Conservation (phyloP, 1,284 basidiomycete genomes). For the Pterulicium gracile region DNA sequence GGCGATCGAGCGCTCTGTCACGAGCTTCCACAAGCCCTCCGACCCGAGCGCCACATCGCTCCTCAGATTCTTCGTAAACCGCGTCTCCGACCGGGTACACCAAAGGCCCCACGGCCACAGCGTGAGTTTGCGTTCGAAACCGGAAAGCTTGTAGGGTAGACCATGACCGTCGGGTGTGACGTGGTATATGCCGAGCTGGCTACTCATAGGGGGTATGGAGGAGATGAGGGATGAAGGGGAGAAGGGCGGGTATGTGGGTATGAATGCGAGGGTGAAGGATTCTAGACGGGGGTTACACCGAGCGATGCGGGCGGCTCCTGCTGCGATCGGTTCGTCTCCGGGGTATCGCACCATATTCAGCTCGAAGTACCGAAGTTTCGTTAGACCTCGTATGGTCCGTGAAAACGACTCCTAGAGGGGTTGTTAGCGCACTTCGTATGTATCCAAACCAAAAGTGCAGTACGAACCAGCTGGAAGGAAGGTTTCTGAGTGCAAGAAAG, state of each 20-base stretch:
- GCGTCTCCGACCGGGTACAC: slow-evolving; percentile 20
- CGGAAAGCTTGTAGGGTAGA: slow-evolving; percentile 26
- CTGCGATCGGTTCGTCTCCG: slow-evolving; percentile 47
- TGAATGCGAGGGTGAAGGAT: slow-evolving; percentile 51
- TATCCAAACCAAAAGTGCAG: slow-evolving; percentile 3
- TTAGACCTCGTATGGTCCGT: slow-evolving; percentile 44
- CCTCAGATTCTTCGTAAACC: slow-evolving; percentile 36
- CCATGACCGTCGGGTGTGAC: slow-evolving; percentile 40
- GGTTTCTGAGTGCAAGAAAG: slow-evolving; percentile 56
- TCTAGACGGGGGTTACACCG: slow-evolving; percentile 50
- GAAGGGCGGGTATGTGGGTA: slow-evolving; percentile 34
- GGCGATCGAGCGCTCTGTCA: slow-evolving; percentile 48
- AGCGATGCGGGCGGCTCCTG: slow-evolving; percentile 50
- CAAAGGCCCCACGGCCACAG: slow-evolving; percentile 34
- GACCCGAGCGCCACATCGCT: slow-evolving; percentile 28
- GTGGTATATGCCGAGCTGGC: slow-evolving; percentile 39
- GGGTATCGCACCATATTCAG: slow-evolving; percentile 54
- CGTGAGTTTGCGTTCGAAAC: slow-evolving; percentile 23
- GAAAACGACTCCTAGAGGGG: slow-evolving; percentile 39
- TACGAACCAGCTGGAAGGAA: slow-evolving; percentile 55
- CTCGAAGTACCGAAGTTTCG: slow-evolving; percentile 46
- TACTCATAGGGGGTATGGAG: slow-evolving; percentile 22
- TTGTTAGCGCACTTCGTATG: slow-evolving; percentile 6
- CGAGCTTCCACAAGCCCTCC: slow-evolving; percentile 26
- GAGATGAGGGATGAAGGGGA: slow-evolving; percentile 26